phyloP scores from a whole-genome alignment of 2,329 filamentous ascomycete species.

The Nigrograna mackinnonii region DNA sequence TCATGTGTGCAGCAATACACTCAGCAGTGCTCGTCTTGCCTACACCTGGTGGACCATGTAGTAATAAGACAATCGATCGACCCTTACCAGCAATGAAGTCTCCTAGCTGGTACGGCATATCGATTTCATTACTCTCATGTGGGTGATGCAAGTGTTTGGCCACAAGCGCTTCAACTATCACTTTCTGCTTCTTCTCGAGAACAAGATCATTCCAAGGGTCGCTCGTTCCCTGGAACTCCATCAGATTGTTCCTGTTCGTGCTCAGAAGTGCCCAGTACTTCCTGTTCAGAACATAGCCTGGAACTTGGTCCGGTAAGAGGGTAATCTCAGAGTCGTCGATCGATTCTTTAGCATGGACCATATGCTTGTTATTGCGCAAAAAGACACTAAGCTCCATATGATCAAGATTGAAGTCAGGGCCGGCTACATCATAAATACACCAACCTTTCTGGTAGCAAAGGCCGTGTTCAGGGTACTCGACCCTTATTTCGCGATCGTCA shows the following conservation, averaged over 20 bases:
- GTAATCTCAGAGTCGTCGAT: conserved; percentile 1
- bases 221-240: conserved; percentile 4
- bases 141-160: conserved; percentile 2
- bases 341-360: background rate
- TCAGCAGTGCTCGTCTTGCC: conserved; percentile 31
- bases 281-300: conserved; percentile 1
- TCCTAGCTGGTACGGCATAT: conserved; percentile 1
- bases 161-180: conserved; percentile 4
- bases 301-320: background rate
- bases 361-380: background rate
- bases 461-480: background rate
- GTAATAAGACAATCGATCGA: conserved; percentile 47
- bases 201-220: conserved; percentile 4
- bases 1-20: conserved; percentile 50
- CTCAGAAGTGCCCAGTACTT: conserved; percentile 2
- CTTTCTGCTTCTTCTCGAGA: conserved; percentile 5
- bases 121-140: conserved; percentile 1
- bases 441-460: background rate
- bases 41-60: conserved; percentile 54
- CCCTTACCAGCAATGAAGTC: conserved; percentile 3
- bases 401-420: background rate
- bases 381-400: background rate
- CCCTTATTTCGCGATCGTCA: background rate
- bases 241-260: conserved; percentile 1
- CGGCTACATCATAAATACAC: background rate